These are phyloP conservation scores for Camellia sinensis DNA, from an alignment of 148 eudicot genomes.

Conservation along the genomic window DNA sequence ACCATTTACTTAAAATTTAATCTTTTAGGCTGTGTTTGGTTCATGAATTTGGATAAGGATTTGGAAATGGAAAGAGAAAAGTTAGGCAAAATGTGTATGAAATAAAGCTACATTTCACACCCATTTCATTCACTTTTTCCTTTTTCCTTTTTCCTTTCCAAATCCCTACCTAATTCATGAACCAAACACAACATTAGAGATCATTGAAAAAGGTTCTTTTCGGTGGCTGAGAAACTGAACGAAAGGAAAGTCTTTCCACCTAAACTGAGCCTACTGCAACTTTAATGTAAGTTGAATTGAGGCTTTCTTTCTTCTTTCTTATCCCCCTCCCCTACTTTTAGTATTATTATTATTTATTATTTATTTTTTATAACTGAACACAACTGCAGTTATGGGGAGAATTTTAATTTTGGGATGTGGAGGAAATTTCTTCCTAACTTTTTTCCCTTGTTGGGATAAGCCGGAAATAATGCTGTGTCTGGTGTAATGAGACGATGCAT, in stretches of 20 bases:
- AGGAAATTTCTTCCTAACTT: background rate
- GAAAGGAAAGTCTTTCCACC: background rate
- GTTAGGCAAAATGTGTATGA: too few relatives aligned
- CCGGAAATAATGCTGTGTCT: background rate
- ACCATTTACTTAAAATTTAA: background rate
- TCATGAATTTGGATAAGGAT: background rate
- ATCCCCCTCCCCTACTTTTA: background rate
- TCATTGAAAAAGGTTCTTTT: background rate
- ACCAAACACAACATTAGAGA: too few relatives aligned
- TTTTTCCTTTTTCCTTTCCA: too few relatives aligned
- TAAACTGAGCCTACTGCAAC: background rate
- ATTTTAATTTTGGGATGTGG: background rate
- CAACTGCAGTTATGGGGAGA: background rate
- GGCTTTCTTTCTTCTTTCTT: background rate
- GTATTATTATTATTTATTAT: background rate
- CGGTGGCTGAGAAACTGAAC: constrained; percentile 4
- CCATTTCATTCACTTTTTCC: too few relatives aligned
- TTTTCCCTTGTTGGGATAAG: background rate
- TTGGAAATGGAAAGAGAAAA: too few relatives aligned
- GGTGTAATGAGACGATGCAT: background rate
- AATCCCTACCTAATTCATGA: too few relatives aligned
- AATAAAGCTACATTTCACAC: too few relatives aligned
- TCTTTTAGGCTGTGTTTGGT: background rate
- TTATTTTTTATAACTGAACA: background rate
- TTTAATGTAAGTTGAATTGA: background rate